phyloP scores from a whole-genome alignment of 2,329 filamentous ascomycete genomes.

The Passalora sequoiae region DNA sequence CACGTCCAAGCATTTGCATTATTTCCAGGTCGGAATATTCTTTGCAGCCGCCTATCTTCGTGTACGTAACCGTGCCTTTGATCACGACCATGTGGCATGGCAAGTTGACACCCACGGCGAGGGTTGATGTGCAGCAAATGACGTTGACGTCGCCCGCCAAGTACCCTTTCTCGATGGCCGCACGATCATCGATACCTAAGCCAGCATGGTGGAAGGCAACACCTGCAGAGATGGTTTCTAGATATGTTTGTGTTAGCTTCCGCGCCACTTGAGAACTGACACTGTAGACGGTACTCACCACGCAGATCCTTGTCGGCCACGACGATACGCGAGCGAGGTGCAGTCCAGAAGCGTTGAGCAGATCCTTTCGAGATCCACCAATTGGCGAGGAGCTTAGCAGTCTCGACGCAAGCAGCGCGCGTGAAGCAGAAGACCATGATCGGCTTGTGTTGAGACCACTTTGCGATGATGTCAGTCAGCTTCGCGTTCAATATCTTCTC shows the following conservation, averaged over 20 bases:
- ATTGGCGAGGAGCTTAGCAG: slow-evolving; percentile 62
- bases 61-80: slow-evolving; percentile 69
- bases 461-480: slow-evolving; percentile 61
- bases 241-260: too few species aligned
- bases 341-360: slow-evolving; percentile 58
- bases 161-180: slow-evolving; percentile 62
- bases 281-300: too few species aligned
- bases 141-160: slow-evolving; percentile 67
- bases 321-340: slow-evolving; percentile 48
- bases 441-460: slow-evolving; percentile 65
- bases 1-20: slow-evolving; percentile 86
- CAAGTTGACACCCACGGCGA: slow-evolving; percentile 78
- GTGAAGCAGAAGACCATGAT: slow-evolving; percentile 82
- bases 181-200: slow-evolving; percentile 59
- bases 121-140: slow-evolving; percentile 81
- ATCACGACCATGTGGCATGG: slow-evolving; percentile 62
- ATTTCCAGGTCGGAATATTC: slow-evolving; percentile 79
- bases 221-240: slow-evolving; percentile 50
- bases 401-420: slow-evolving; percentile 62
- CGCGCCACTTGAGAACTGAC: too few species aligned
- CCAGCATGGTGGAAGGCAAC: slow-evolving; percentile 83
- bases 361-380: slow-evolving; percentile 55
- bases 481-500: slow-evolving; percentile 63
- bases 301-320: slow-evolving; percentile 59
- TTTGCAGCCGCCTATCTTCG: slow-evolving; percentile 45